Base-by-base conservation (phyloP, 768 basidiomycete species). In the Kwoniella sp. region DNA sequence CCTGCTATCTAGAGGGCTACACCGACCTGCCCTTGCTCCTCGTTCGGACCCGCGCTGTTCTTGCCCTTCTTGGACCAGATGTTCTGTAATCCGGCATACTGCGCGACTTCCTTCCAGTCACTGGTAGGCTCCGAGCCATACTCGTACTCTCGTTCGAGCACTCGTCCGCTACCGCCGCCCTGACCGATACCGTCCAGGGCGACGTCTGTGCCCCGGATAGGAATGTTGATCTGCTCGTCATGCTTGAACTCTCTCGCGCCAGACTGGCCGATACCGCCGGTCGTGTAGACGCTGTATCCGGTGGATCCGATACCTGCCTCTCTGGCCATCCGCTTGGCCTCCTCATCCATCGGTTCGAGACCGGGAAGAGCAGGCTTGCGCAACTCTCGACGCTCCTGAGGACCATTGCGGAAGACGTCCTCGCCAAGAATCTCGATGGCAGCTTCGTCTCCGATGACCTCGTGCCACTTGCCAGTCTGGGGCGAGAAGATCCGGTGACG, bases 401-500 rank as follows among this genome's bases (percentile, higher is more conserved):
- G 53, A 3, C 67, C 67, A 26, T 65, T 62, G 26, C 49, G 32
- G 54, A 69, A 69, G 0, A 48, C 57, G 3, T 66, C 57, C 42
- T 60, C 59, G 2, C 72, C 72, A n/a, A 73, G 59, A 31, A 73
- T 62, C 9, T 48, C 58, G 14, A 66, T 62, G 12, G 72, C 72
- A 3, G 72, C 70, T 29, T 56, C 62, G 46, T 73, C 72, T 11
- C 72, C 72, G 17, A 61, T 48, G 25, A 71, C 67, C 39, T 71
- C 72, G 47, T 71, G 72, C 65, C 61, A 70, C 36, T 69, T 56
- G 25, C 66, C 64, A 29, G 60, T 57, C 7, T 44, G 20, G 19
- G 59, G 53, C 5, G 57, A 59, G 51, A 70, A 73, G 38, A 69
- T 62, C 12, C 70, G 56, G 45, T 73, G 72, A 3, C 66, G 63